These are phyloP conservation scores for Myriosclerotinia duriaeana DNA, from an alignment of 2,329 filamentous ascomycete genomes.

Conservation along the genomic window DNA sequence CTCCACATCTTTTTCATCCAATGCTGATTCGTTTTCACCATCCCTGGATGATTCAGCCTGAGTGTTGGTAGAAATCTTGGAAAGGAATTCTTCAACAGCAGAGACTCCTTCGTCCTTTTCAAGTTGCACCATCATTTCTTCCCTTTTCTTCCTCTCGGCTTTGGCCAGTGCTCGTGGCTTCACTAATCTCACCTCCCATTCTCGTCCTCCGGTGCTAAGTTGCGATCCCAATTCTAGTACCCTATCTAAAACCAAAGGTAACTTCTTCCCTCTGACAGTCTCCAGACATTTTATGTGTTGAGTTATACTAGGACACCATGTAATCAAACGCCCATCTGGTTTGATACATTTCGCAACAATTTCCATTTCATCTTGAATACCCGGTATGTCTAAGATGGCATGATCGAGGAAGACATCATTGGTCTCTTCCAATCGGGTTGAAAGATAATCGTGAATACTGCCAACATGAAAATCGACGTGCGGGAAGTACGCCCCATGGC, in stretches of 20 bases:
- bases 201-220: constrained; percentile 51
- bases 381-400: constrained; percentile 72
- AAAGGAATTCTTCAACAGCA: neutral
- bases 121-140: neutral
- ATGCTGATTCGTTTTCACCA: neutral
- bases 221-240: constrained; percentile 60
- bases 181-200: constrained; percentile 62
- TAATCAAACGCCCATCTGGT: constrained; percentile 62
- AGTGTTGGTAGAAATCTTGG: neutral
- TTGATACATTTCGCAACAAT: constrained; percentile 58
- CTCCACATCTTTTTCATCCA: neutral
- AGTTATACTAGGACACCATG: constrained; percentile 77
- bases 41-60: neutral
- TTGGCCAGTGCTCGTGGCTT: constrained; percentile 37
- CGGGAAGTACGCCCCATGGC: constrained; percentile 65
- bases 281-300: constrained; percentile 68
- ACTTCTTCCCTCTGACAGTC: constrained; percentile 50
- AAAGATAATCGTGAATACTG: constrained; percentile 63
- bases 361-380: constrained; percentile 52
- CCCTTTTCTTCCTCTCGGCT: constrained; percentile 23
- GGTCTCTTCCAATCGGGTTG: constrained; percentile 48
- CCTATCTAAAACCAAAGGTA: constrained; percentile 57
- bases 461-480: constrained; percentile 74
- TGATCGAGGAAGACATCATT: constrained; percentile 65
- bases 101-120: neutral